Conservation (phyloP, 164 flowering plant genomes). For the Chimonanthus salicifolius region DNA sequence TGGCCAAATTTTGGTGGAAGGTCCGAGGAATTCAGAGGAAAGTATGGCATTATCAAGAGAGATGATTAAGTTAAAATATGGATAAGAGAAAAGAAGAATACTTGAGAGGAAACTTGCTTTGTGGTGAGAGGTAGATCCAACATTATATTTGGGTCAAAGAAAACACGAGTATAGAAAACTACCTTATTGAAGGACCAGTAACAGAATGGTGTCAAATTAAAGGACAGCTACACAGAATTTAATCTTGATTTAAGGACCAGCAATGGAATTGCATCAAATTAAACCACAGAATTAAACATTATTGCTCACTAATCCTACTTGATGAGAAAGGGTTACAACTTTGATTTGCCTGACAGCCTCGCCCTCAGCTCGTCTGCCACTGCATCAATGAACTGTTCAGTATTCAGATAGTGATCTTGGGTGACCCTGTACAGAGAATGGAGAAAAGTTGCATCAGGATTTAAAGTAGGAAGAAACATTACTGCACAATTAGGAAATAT, state of each 20-base stretch:
- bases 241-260: not conserved
- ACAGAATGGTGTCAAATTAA: too few species aligned
- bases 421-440: slow-evolving; percentile 35
- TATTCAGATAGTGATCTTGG: slow-evolving; percentile 66
- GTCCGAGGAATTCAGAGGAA: too few species aligned
- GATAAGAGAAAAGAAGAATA: too few species aligned
- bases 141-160: too few species aligned
- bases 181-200: too few species aligned
- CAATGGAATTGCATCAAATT: not conserved
- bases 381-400: slow-evolving; percentile 88
- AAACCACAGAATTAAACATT: not conserved
- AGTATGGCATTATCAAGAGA: too few species aligned
- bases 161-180: too few species aligned
- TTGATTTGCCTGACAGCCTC: slow-evolving; percentile 41
- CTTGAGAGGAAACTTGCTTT: too few species aligned
- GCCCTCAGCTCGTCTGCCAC: slow-evolving; percentile 75
- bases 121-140: too few species aligned
- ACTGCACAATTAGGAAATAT: not conserved
- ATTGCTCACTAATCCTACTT: not conserved
- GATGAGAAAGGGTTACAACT: slow-evolving; percentile 2
- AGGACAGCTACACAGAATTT: not conserved
- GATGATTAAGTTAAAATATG: too few species aligned
- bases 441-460: not conserved
- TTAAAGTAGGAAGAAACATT: not conserved
- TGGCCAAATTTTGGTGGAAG: too few species aligned